Evolutionary conservation across 768 basidiomycete species (phyloP), one percentile per base, ranked within the genome.

Genomic region (Amanita muscaria): DNA sequence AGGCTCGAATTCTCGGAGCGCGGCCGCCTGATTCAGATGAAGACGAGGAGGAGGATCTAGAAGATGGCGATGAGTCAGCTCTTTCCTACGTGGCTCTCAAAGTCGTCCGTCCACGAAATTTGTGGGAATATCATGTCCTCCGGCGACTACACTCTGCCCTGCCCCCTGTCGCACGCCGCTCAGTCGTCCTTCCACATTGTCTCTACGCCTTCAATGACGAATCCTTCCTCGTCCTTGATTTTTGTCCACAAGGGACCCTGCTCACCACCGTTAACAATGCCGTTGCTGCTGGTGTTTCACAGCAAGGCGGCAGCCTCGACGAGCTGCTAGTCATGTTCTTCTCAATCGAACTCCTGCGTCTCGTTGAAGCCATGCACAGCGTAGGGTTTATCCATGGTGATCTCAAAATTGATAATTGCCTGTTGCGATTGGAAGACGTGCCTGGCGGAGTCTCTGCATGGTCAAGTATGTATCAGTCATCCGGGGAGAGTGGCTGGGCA

Each of bases 391-490:
- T 99, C 53, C 96, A 99, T 56, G 94, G 96, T 24, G 96, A 99
- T 65, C 74, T 99, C 51, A 99, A 99, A 70, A 96, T 98, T 61
- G 96, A 99, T 66, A 99, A 99, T 65, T 96, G 93, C 59, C 74
- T 99, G n/a, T 69, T 98, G 7, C 80, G 96, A 4, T 73, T 99
- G 35, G 85, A 90, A 51, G 85, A 88, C 41, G 80, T 86, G 3
- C 81, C 83, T 1, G 81, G 80, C 3, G 80, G 80, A 1, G 62
- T 73, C 1, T 69, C 80, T 0, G 71, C 77, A 1, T 90, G 93
- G 83, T 74, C 79, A 1, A 64, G 75, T 40, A 63, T 69, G n/a
- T 98, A 97, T 66, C 77, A 83, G 46, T 77, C 83, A 1, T 65
- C 70, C 0, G 94, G 94, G 14, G 78, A 76, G 12, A 76, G 77